These are phyloP conservation scores for Musa schizocarpa DNA, from an alignment of 176 grass and related monocot genomes.

Conservation along the genomic window DNA sequence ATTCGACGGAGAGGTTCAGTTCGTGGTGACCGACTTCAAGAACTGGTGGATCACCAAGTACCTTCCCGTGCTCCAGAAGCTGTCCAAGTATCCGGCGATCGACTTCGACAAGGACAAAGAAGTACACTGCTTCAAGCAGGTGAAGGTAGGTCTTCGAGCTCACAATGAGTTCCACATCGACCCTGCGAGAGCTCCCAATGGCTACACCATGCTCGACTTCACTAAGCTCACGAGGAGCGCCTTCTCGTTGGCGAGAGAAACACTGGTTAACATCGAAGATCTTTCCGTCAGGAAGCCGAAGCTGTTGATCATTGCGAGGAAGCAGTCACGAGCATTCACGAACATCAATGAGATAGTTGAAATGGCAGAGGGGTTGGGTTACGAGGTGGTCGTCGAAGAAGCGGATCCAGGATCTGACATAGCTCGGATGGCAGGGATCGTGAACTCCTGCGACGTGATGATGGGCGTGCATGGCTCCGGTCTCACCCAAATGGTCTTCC, in stretches of 20 bases:
- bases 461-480: constrained; percentile 75
- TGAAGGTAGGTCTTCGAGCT: constrained; percentile 49
- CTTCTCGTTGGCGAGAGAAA: constrained; percentile 45
- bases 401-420: constrained; percentile 42
- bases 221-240: constrained; percentile 49
- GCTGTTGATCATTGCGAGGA: constrained; percentile 59
- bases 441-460: constrained; percentile 65
- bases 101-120: constrained; percentile 30
- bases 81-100: constrained; percentile 39
- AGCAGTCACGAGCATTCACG: constrained; percentile 32
- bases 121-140: constrained; percentile 58
- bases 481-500: constrained; percentile 71
- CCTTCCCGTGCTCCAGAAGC: constrained; percentile 36
- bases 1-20: constrained; percentile 45
- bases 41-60: constrained; percentile 80
- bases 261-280: constrained; percentile 21
- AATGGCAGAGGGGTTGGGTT: constrained; percentile 43
- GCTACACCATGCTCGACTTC: constrained; percentile 60
- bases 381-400: constrained; percentile 51
- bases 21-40: constrained; percentile 41
- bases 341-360: constrained; percentile 37
- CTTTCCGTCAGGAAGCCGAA: constrained; percentile 28
- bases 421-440: constrained; percentile 20
- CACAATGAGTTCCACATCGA: constrained; percentile 71
- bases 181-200: constrained; percentile 24